Conservation (phyloP, 805 yeast genomes). For the Nakazawaea ernobii region DNA sequence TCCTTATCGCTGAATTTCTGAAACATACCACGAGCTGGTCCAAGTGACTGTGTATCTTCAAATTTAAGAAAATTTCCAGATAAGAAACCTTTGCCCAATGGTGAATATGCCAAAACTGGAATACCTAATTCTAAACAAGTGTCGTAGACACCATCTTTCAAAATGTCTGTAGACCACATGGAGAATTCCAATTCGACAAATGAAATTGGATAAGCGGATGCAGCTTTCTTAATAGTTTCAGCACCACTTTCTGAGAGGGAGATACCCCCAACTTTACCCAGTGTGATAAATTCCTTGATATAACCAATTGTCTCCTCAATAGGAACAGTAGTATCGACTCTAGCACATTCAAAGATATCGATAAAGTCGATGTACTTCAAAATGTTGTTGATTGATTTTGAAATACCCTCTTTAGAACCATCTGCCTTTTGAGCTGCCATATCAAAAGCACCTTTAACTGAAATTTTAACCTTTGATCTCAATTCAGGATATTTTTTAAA, state of each 20-base stretch:
- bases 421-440: constrained; percentile 35
- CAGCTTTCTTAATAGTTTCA: constrained; percentile 55
- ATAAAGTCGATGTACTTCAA: constrained; percentile 29
- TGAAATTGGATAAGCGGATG: constrained; percentile 48
- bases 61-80: constrained; percentile 52
- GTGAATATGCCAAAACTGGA: constrained; percentile 77
- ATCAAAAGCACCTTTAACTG: constrained; percentile 63
- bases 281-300: constrained; percentile 52
- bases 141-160: constrained; percentile 57
- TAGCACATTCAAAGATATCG: constrained; percentile 67
- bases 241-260: constrained; percentile 72
- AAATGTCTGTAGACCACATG: constrained; percentile 56
- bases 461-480: constrained; percentile 49
- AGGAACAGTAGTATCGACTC: constrained; percentile 55
- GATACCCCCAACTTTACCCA: constrained; percentile 63
- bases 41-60: constrained; percentile 41
- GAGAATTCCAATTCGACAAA: constrained; percentile 80
- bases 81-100: constrained; percentile 73
- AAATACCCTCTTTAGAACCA: constrained; percentile 42
- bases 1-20: constrained; percentile 52
- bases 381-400: constrained; percentile 41
- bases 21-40: constrained; percentile 41
- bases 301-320: constrained; percentile 53
- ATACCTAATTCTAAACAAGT: constrained; percentile 52
- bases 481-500: constrained; percentile 51